phyloP scores from a whole-genome alignment of 805 yeast genomes.

The Scheffersomyces ergatensis region DNA sequence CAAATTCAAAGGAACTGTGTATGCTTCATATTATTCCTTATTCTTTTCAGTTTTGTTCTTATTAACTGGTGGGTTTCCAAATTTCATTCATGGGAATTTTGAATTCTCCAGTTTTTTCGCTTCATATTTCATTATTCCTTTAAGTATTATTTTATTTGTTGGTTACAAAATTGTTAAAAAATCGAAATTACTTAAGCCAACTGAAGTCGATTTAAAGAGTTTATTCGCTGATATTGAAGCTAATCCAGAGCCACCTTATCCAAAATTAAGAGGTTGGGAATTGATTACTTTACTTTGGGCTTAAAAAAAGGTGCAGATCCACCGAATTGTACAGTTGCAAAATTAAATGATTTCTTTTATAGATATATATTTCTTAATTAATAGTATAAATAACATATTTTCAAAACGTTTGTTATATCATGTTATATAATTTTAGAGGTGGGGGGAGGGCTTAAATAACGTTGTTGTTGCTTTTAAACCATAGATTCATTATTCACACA shows the following conservation, averaged over 20 bases:
- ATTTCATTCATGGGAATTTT: constrained; percentile 40
- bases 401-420: no score
- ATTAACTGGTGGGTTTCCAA: constrained; percentile 32
- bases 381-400: background rate
- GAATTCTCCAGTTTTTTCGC: constrained; percentile 38
- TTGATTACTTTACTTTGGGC: constrained; percentile 10
- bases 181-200: constrained; percentile 32
- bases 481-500: no score
- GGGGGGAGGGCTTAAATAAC: no score
- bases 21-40: constrained; percentile 35
- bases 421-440: no score
- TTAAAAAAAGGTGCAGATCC: no score
- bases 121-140: constrained; percentile 41
- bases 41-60: constrained; percentile 28
- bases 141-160: constrained; percentile 31
- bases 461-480: no score
- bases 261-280: constrained; percentile 17
- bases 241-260: constrained; percentile 26
- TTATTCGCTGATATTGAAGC: constrained; percentile 23
- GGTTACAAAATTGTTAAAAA: constrained; percentile 36
- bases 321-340: no score
- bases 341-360: no score
- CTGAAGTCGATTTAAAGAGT: constrained; percentile 25
- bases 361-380: no score
- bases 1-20: constrained; percentile 24